These are phyloP conservation scores for Moesziomyces sp. DNA, from an alignment of 1,284 basidiomycete species.

Conservation along the genomic window DNA sequence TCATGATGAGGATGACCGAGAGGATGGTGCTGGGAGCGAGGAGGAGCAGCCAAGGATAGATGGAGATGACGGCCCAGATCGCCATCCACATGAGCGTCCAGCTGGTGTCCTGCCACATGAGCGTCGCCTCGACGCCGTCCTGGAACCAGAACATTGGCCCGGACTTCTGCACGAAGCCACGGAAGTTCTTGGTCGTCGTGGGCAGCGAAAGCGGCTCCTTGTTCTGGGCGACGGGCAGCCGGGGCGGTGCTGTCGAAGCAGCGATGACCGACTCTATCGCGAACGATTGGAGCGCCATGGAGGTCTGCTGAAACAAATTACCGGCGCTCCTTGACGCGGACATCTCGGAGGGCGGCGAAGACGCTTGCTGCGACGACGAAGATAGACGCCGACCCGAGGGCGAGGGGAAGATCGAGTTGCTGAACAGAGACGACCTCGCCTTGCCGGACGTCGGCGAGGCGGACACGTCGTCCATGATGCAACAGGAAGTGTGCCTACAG, in stretches of 20 bases:
- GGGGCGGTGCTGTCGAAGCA: conserved; percentile 53
- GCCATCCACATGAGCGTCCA: conserved; percentile 67
- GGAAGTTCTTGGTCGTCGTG: conserved; percentile 64
- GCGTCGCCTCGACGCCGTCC: conserved; percentile 63
- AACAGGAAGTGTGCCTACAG: background rate
- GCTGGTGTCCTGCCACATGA: conserved; percentile 65
- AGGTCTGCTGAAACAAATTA: conserved; percentile 45
- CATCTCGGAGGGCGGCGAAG: conserved; percentile 17
- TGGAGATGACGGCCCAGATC: conserved; percentile 61
- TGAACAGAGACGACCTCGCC: conserved; percentile 30
- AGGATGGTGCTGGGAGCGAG: conserved; percentile 58
- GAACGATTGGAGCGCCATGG: conserved; percentile 51
- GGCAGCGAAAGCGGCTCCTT: conserved; percentile 63
- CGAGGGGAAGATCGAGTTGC: conserved; percentile 28
- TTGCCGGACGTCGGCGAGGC: conserved; percentile 35
- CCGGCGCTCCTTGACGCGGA: conserved; percentile 3
- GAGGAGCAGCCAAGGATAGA: conserved; percentile 62
- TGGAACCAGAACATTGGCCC: conserved; percentile 66
- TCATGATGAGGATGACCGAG: conserved; percentile 60
- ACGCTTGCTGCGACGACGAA: conserved; percentile 24
- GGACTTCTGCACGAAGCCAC: conserved; percentile 65
- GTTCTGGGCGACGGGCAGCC: conserved; percentile 60
- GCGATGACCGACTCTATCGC: conserved; percentile 58
- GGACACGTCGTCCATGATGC: conserved; percentile 33
- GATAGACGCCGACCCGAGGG: conserved; percentile 20